These are phyloP conservation scores for Macadamia tetraphylla DNA, from an alignment of 164 flowering plant species.

Conservation along the genomic window DNA sequence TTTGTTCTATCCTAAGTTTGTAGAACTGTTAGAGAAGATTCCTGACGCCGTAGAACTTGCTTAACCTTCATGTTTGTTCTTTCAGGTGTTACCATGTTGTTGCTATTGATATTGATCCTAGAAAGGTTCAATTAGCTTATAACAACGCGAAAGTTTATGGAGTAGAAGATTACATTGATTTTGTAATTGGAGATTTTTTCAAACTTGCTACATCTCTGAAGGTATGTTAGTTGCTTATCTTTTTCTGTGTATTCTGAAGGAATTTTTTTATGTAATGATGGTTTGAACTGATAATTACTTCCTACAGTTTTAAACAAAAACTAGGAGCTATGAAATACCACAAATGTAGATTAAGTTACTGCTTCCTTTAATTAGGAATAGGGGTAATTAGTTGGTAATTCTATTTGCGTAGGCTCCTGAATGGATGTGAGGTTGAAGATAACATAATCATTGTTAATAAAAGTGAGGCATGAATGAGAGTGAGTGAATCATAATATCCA, in stretches of 20 bases:
- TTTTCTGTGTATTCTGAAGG: neutral
- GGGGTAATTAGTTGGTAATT: neutral
- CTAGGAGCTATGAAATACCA: neutral
- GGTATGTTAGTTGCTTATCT: constrained; percentile 24
- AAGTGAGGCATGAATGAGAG: no score
- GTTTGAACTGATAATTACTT: neutral
- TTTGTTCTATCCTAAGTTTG: neutral
- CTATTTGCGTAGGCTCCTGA: neutral
- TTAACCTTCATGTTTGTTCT: neutral
- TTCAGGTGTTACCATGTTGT: constrained; percentile 44
- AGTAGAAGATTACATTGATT: constrained; percentile 52
- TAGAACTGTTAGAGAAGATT: neutral
- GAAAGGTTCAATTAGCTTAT: constrained; percentile 35
- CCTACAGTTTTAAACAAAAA: neutral
- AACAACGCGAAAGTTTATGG: constrained; percentile 59
- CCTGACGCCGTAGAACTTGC: neutral
- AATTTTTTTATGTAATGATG: neutral
- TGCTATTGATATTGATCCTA: constrained; percentile 55
- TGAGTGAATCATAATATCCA: no score
- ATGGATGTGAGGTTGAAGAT: no score
- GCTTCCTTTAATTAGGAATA: neutral
- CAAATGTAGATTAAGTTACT: no score
- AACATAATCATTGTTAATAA: no score
- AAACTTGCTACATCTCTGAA: constrained; percentile 48
- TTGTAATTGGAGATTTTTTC: constrained; percentile 59